Conservation (phyloP, 768 basidiomycete species). For the Royoungia palumana region DNA sequence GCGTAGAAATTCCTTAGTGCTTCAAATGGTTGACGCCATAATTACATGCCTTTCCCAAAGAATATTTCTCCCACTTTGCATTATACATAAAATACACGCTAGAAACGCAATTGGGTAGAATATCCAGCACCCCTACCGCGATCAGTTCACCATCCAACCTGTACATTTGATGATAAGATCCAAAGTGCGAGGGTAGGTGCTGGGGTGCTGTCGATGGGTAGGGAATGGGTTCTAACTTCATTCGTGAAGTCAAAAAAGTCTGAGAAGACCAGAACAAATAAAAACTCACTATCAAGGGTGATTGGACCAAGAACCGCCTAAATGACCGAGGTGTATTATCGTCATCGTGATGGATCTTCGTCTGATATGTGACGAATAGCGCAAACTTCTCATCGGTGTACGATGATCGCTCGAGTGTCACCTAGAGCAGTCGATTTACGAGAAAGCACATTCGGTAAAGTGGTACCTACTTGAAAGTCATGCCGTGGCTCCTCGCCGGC, state of each 20-base stretch:
- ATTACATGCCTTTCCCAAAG: constrained; percentile 67
- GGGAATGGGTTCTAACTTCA: constrained; percentile 57
- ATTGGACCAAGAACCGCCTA: constrained; percentile 71
- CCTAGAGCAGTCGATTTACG: constrained; percentile 39
- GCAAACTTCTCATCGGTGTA: constrained; percentile 78
- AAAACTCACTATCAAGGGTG: constrained; percentile 63
- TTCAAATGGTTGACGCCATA: not conserved
- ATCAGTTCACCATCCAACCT: constrained; percentile 76
- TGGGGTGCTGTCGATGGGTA: constrained; percentile 47
- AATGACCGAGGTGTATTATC: constrained; percentile 53
- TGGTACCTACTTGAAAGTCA: constrained; percentile 53
- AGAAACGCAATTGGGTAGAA: constrained; percentile 82
- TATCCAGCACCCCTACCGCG: constrained; percentile 86
- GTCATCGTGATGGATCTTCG: constrained; percentile 69
- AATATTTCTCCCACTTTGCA: constrained; percentile 60
- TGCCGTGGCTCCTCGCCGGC: constrained; percentile 38
- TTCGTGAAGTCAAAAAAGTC: not conserved
- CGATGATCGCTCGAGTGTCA: constrained; percentile 70
- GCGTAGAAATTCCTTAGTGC: not conserved
- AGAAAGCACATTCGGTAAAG: not conserved
- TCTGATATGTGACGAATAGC: constrained; percentile 77
- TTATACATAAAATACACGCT: constrained; percentile 91
- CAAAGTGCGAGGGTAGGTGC: constrained; percentile 74
- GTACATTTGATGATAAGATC: constrained; percentile 92
- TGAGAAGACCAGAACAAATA: not conserved